Evolutionary conservation across 768 basidiomycete species (phyloP).

Genomic region (Rhodocollybia butyracea): DNA sequence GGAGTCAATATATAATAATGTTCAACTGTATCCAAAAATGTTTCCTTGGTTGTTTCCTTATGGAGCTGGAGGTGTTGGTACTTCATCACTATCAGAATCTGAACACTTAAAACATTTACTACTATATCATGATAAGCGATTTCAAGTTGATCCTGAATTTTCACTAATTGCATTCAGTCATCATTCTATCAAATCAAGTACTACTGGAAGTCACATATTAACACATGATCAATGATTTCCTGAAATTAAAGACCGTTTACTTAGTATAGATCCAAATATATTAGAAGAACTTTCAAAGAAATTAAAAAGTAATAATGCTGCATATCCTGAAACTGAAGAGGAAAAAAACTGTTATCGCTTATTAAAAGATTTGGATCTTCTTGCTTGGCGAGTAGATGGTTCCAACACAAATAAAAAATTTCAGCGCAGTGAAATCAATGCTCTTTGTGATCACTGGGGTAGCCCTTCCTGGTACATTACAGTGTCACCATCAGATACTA

Average conservation of each 20-base stretch:
- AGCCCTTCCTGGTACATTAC: constrained; percentile 9
- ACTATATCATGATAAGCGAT: neutral
- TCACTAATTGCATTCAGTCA: neutral
- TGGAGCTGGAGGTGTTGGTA: neutral
- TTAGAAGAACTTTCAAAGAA: neutral
- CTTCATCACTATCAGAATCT: neutral
- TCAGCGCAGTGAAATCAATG: constrained; percentile 4
- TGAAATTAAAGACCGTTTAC: neutral
- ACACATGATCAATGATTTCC: neutral
- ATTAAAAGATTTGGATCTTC: neutral
- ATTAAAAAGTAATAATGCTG: neutral
- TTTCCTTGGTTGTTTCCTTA: constrained; percentile 6
- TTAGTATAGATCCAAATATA: neutral
- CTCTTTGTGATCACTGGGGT: neutral
- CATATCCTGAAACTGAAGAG: neutral
- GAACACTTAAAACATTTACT: neutral
- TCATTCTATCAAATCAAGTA: neutral
- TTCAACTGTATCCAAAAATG: neutral
- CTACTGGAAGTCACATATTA: neutral
- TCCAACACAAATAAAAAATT: constrained; percentile 1
- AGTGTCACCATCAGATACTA: neutral
- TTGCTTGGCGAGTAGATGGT: neutral
- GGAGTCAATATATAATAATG: neutral
- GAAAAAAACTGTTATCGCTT: constrained; percentile 1
- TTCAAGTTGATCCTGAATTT: neutral